Evolutionary conservation across 2,329 filamentous ascomycete genomes (phyloP).

Genomic region (Epichloe sp.): DNA sequence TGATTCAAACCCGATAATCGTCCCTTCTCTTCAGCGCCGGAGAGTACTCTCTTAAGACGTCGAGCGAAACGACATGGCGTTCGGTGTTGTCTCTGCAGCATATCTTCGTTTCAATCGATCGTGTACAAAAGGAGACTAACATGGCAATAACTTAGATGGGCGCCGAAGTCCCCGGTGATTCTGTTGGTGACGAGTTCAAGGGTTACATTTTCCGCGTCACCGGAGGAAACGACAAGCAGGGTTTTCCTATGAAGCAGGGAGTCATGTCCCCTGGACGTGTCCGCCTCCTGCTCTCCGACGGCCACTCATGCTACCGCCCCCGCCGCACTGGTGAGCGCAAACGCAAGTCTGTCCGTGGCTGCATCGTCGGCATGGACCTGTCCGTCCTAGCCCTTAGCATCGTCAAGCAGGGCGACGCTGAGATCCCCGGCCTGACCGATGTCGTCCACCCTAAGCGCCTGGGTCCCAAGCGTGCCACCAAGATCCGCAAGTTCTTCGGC

Average conservation of each 20-base stretch:
- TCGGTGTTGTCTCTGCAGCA: not conserved
- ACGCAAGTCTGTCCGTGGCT: constrained; percentile 97
- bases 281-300: constrained; percentile 85
- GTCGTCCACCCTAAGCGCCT: constrained; percentile 97
- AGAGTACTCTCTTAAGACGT: not conserved
- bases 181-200: constrained; percentile 98
- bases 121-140: constrained; percentile 17
- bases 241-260: constrained; percentile 99
- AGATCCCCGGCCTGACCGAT: constrained; percentile 95
- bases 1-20: not conserved
- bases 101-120: not conserved
- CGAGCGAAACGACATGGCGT: not conserved
- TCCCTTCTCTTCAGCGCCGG: not conserved
- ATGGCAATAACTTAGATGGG: constrained; percentile 49
- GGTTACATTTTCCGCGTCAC: constrained; percentile 99
- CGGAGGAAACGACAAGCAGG: constrained; percentile 99
- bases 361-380: constrained; percentile 94
- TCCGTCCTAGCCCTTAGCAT: constrained; percentile 88
- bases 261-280: constrained; percentile 98
- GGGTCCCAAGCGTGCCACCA: constrained; percentile 98
- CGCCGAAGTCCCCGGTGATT: constrained; percentile 84
- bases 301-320: constrained; percentile 98
- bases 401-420: constrained; percentile 93
- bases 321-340: constrained; percentile 98
- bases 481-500: constrained; percentile 99